Evolutionary conservation across 805 yeast genomes (phyloP), one percentile per base, ranked within the genome.

Genomic region (Lachancea sp.): DNA sequence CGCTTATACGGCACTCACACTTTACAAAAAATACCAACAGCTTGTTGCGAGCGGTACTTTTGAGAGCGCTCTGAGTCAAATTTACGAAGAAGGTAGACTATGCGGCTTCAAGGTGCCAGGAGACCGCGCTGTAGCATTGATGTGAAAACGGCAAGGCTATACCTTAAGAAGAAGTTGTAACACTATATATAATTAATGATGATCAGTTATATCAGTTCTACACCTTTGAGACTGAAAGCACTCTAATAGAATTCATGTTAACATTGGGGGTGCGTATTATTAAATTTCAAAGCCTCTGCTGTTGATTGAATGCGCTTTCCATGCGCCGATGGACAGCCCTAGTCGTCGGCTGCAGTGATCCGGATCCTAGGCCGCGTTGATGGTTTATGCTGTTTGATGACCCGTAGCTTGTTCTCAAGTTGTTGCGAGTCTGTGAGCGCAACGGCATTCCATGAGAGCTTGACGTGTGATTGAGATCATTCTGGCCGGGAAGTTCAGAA

Each of bases 1-100:
- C 68, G 97, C 99, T 0, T 69, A 73, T 46, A 83, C 95, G 10
- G 98, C 99, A 0, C 71, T 93, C 54, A 64, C 77, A 37, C 67
- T 93, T 30, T 95, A 86, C 67, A 77, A 78, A 49, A 80, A 78
- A 56, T 91, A 86, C 58, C 64, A 77, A 56, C 81, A 82, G 51
- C 70, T 91, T 51, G 68, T 70, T 42, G 72, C 69, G 2, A 62
- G 65, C 0, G 91, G 85, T 0, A 71, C 69, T 25, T 75, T 91
- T 47, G 86, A 84, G 36, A 65, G 62, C 3, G 73, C 78, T 1
- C 70, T 93, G 56, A 75, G 80, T 26, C 73, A 75, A 34, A 75
- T 95, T 13, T 90, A 90, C 56, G 68, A 70, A 33, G 89, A 83
- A 55, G 95, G 93, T 2, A 51, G 66, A 41, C 58, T 59, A 11